Conservation (phyloP, 768 basidiomycete species). For the Phlebiopsis flavidoalba region DNA sequence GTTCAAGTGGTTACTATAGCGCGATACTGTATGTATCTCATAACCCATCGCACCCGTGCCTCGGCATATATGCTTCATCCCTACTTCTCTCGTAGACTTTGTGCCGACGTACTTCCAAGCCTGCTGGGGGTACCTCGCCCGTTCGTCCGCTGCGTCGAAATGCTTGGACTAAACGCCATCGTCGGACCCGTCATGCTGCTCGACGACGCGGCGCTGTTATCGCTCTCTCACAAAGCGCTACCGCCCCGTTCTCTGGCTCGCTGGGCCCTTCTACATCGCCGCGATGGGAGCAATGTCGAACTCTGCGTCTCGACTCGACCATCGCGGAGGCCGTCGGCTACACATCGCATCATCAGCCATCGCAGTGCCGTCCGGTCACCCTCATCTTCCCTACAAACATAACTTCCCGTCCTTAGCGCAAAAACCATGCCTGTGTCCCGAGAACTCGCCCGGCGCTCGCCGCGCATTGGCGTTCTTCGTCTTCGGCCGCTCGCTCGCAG, state of each 20-base stretch:
- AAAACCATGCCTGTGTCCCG: slow-evolving; percentile 24
- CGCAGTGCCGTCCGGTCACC: background rate
- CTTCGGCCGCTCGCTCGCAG: slow-evolving; percentile 20
- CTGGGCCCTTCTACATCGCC: slow-evolving; percentile 34
- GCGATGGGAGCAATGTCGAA: too few species aligned
- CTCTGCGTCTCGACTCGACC: too few species aligned
- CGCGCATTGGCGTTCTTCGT: slow-evolving; percentile 31
- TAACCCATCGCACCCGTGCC: too few species aligned
- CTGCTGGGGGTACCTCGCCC: slow-evolving; percentile 28
- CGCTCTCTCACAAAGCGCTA: slow-evolving; percentile 24
- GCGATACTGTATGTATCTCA: too few species aligned
- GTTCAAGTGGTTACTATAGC: too few species aligned
- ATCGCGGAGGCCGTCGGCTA: too few species aligned
- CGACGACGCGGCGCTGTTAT: slow-evolving; percentile 21
- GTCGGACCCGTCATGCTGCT: slow-evolving; percentile 22
- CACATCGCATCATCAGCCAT: too few species aligned
- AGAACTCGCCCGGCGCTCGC: too few species aligned
- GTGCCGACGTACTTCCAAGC: slow-evolving; percentile 41
- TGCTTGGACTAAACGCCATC: slow-evolving; percentile 16
- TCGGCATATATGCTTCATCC: too few species aligned
- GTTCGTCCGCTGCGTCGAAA: slow-evolving; percentile 14
- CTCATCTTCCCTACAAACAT: slow-evolving; percentile 1
- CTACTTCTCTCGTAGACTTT: slow-evolving; percentile 23
- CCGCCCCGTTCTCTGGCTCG: slow-evolving; percentile 22
- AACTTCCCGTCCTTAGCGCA: slow-evolving; percentile 30